A percentile compares a stretch with the other conserved stretches of the same genome.
These are phyloP conservation scores for Saccharomycopsis sp. DNA, from an alignment of 805 yeast species.

Conservation along the genomic window DNA sequence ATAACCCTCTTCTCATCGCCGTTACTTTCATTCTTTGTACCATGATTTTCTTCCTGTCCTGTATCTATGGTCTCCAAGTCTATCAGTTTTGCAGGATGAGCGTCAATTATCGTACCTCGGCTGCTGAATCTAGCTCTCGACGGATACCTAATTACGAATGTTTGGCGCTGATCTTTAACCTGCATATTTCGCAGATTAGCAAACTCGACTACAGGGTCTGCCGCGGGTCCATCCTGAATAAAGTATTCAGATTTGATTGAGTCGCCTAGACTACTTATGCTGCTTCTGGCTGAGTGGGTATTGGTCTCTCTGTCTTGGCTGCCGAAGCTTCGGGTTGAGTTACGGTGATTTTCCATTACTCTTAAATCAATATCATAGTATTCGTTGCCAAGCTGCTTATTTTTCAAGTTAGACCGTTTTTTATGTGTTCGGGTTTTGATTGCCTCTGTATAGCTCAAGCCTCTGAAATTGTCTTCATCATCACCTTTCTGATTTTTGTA, in stretches of 20 bases:
- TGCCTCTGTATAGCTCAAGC: not conserved
- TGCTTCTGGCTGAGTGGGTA: not conserved
- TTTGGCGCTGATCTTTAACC: not conserved
- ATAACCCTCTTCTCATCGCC: no score
- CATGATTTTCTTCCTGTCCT: not conserved
- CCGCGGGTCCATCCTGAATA: not conserved
- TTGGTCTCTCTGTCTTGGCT: not conserved
- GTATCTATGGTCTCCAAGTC: not conserved
- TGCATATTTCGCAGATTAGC: not conserved
- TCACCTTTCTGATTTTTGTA: not conserved
- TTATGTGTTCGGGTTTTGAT: not conserved
- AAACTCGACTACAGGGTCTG: not conserved
- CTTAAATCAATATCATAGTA: not conserved
- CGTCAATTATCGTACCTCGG: not conserved
- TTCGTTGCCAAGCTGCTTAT: not conserved
- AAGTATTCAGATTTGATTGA: not conserved
- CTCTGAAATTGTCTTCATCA: not conserved
- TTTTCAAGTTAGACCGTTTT: not conserved
- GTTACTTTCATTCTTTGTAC: not conserved
- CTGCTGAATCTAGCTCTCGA: not conserved
- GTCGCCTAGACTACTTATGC: not conserved
- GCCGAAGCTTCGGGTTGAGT: not conserved
- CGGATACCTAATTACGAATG: not conserved
- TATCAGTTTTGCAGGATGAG: not conserved
- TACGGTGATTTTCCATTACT: not conserved